A percentile compares a stretch with the other conserved stretches of the same genome.
Conservation (phyloP, 257 asterid species). For the Cinchona pubescens region DNA sequence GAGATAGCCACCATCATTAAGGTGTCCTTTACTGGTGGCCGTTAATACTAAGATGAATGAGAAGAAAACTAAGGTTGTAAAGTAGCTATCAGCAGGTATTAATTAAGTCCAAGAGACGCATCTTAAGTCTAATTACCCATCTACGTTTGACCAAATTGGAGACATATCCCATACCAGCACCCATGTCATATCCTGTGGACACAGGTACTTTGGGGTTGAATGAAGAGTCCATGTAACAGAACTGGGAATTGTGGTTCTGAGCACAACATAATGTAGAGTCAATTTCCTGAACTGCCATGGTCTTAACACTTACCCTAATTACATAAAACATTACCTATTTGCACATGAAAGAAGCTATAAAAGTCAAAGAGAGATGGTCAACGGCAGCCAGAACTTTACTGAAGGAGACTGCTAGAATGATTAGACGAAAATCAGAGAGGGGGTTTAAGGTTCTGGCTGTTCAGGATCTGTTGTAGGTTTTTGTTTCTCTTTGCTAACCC, state of each 20-base stretch:
- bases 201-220: background rate
- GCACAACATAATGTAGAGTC: background rate
- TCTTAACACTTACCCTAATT: background rate
- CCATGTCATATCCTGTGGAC: background rate
- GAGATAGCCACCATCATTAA: background rate
- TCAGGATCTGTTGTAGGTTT: background rate
- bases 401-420: background rate
- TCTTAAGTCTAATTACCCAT: background rate
- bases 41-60: too few relatives aligned
- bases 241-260: too few relatives aligned
- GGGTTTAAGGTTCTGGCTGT: background rate
- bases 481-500: background rate
- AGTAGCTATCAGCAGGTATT: background rate
- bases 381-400: background rate
- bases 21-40: background rate
- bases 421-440: background rate
- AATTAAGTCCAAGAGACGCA: background rate
- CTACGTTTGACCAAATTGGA: background rate
- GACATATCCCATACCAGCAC: background rate
- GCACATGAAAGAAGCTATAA: background rate
- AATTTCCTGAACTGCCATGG: background rate
- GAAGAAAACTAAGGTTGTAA: background rate
- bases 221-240: background rate
- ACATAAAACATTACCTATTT: background rate
- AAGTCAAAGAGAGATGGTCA: background rate